A percentile compares a stretch with the other conserved stretches of the same genome.
These are phyloP conservation scores for Phaeosphaeria sp. DNA, from an alignment of 2,329 filamentous ascomycete genomes.

Conservation along the genomic window DNA sequence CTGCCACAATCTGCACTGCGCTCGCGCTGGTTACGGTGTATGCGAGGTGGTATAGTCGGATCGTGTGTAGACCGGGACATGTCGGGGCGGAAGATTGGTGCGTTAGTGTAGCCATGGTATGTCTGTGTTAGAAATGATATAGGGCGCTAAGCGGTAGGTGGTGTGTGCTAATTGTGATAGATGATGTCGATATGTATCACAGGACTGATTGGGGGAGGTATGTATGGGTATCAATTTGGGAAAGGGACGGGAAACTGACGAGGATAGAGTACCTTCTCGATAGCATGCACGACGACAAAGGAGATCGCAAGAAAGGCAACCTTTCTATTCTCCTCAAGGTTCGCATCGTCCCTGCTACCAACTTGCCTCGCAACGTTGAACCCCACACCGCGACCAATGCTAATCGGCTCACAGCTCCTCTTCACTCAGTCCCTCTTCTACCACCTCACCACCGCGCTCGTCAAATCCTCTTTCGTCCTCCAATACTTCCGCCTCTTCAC, in stretches of 20 bases:
- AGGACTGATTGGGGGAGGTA: slow-evolving; percentile 31
- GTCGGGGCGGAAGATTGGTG: slow-evolving; percentile 35
- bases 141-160: no score
- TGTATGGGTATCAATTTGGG: neutral
- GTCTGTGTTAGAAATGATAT: no score
- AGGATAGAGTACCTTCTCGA: slow-evolving; percentile 17
- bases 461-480: slow-evolving; percentile 41
- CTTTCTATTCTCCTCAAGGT: slow-evolving; percentile 30
- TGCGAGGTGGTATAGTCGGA: slow-evolving; percentile 38
- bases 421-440: slow-evolving; percentile 40
- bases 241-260: neutral
- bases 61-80: slow-evolving; percentile 15
- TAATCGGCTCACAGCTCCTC: slow-evolving; percentile 26
- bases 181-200: slow-evolving; percentile 36
- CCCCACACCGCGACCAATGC: neutral
- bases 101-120: slow-evolving; percentile 33
- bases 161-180: slow-evolving; percentile 8
- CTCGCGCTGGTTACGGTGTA: slow-evolving; percentile 31
- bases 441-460: slow-evolving; percentile 38
- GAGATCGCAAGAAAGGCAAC: neutral
- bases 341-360: neutral
- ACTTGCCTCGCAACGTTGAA: no score
- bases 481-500: slow-evolving; percentile 41
- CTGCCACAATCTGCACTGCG: slow-evolving; percentile 30
- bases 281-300: neutral